These are phyloP conservation scores for Magnusiomyces tetraspermus DNA, from an alignment of 1,139 yeast genomes.

Conservation along the genomic window DNA sequence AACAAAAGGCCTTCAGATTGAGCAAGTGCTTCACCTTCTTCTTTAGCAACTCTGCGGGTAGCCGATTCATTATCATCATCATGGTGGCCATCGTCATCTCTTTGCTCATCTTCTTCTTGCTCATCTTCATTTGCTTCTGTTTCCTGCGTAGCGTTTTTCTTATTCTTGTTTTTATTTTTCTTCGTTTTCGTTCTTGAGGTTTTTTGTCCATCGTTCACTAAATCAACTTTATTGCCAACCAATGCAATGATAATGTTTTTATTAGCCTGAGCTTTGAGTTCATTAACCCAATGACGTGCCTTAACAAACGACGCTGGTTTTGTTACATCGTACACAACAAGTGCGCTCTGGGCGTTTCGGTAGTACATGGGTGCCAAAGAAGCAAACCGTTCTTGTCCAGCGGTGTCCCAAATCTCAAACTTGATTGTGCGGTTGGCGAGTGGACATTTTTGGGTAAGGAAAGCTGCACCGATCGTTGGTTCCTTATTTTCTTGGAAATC, in stretches of 20 bases:
- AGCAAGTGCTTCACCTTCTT: conserved; percentile 76
- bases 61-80: conserved; percentile 24
- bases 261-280: conserved; percentile 88
- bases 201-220: conserved; percentile 26
- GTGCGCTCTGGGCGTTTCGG: conserved; percentile 96
- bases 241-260: conserved; percentile 86
- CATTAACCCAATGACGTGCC: conserved; percentile 99
- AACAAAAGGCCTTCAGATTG: conserved; percentile 80
- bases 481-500: conserved; percentile 96
- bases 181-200: background rate
- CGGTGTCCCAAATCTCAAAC: conserved; percentile 98
- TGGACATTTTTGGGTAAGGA: conserved; percentile 87
- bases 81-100: conserved; percentile 24
- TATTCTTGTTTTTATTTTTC: background rate
- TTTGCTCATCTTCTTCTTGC: conserved; percentile 23
- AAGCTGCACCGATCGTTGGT: conserved; percentile 98
- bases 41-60: conserved; percentile 71
- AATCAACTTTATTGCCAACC: conserved; percentile 86
- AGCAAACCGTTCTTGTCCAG: conserved; percentile 97
- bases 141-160: background rate
- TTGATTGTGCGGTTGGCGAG: conserved; percentile 85
- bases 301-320: conserved; percentile 95
- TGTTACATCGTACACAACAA: conserved; percentile 91
- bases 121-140: conserved; percentile 26
- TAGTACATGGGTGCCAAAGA: conserved; percentile 96